Evolutionary conservation across 2,329 filamentous ascomycete genomes (phyloP).

Genomic region (Colletotrichum acutatum): DNA sequence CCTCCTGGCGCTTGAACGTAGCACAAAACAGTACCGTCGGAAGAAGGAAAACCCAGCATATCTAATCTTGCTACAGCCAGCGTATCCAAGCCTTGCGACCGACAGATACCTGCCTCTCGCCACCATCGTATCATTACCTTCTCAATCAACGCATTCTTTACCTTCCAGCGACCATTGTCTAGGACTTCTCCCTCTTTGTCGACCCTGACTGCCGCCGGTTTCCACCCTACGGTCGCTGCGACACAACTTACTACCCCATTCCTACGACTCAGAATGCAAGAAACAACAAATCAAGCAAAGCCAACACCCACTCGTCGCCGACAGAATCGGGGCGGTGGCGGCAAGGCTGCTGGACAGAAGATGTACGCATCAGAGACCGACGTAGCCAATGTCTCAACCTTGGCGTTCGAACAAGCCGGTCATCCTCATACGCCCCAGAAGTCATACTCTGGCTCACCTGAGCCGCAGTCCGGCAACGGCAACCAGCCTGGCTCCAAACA

Average conservation of each 20-base stretch:
- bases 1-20: slow-evolving; percentile 21
- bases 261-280: slow-evolving; percentile 43
- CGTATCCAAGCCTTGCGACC: slow-evolving; percentile 7
- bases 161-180: background rate
- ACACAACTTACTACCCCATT: background rate
- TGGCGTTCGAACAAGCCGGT: slow-evolving; percentile 47
- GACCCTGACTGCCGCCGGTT: background rate
- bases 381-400: slow-evolving; percentile 41
- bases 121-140: background rate
- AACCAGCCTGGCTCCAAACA: slow-evolving; percentile 41
- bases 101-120: background rate
- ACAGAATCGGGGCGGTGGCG: slow-evolving; percentile 45
- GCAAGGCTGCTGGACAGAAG: slow-evolving; percentile 56
- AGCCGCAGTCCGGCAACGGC: slow-evolving; percentile 44
- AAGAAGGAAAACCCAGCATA: background rate
- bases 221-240: background rate
- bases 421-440: slow-evolving; percentile 61
- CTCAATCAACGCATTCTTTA: background rate
- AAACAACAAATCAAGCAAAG: slow-evolving; percentile 45
- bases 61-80: background rate
- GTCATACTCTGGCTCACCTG: slow-evolving; percentile 48
- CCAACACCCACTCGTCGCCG: slow-evolving; percentile 50
- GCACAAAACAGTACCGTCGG: background rate
- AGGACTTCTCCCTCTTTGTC: background rate
- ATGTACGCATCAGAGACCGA: slow-evolving; percentile 72